Conservation (phyloP, 2,329 filamentous ascomycete species). For the Orbilia javanica region DNA sequence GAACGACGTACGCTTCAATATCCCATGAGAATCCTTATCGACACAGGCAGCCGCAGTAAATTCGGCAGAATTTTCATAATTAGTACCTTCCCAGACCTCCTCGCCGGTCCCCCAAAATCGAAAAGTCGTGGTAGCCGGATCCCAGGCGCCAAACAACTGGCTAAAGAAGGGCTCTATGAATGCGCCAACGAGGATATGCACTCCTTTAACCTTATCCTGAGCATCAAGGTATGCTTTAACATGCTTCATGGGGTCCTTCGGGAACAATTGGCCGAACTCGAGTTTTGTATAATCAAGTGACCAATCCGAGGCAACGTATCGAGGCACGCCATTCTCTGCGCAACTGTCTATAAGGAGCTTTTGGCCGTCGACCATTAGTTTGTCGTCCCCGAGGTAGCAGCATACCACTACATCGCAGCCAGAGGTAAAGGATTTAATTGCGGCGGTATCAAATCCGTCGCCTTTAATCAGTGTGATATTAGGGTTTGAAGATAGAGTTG, state of each 20-base stretch:
- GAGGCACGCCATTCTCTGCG: conserved; percentile 63
- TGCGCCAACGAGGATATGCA: conserved; percentile 66
- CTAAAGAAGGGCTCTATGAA: conserved; percentile 65
- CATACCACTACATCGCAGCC: conserved; percentile 65
- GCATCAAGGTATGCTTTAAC: conserved; percentile 65
- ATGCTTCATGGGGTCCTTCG: conserved; percentile 66
- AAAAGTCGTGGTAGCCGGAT: conserved; percentile 62
- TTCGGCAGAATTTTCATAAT: conserved; percentile 65
- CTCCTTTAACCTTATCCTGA: conserved; percentile 65
- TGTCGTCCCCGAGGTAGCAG: conserved; percentile 65
- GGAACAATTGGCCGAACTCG: conserved; percentile 64
- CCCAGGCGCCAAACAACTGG: conserved; percentile 60
- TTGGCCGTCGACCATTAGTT: conserved; percentile 66
- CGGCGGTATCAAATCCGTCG: conserved; percentile 60
- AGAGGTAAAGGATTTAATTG: conserved; percentile 62
- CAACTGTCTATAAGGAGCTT: conserved; percentile 66
- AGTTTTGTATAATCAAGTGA: conserved; percentile 66
- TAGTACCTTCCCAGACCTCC: conserved; percentile 65
- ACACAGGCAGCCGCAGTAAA: conserved; percentile 64
- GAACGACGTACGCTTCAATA: conserved; percentile 60
- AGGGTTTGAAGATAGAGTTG: conserved; percentile 45
- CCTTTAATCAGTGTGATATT: conserved; percentile 62
- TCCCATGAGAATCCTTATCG: conserved; percentile 60
- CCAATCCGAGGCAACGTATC: conserved; percentile 67
- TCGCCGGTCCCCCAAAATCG: conserved; percentile 65